Evolutionary conservation across 2,329 filamentous ascomycete species (phyloP).

Genomic region (Neobulgaria alba): DNA sequence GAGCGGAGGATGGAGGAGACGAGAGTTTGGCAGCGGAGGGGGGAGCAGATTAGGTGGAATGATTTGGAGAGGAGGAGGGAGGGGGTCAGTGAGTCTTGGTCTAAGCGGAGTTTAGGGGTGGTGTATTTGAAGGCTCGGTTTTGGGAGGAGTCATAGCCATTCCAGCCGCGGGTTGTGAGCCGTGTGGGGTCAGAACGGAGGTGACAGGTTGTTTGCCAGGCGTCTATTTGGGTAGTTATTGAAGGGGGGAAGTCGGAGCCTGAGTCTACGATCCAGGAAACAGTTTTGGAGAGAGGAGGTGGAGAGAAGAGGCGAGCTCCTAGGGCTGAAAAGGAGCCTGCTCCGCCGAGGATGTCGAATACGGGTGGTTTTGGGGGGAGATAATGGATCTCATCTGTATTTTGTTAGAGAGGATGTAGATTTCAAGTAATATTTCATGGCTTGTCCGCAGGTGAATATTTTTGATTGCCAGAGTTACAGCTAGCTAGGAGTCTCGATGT

Average conservation of each 20-base stretch:
- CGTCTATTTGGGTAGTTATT: slow-evolving; percentile 53
- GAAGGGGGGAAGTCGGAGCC: slow-evolving; percentile 76
- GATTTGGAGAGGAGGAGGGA: slow-evolving; percentile 61
- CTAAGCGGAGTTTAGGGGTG: slow-evolving; percentile 77
- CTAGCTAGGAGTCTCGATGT: no score
- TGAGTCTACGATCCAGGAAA: slow-evolving; percentile 88
- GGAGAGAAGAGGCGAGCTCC: slow-evolving; percentile 85
- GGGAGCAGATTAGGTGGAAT: slow-evolving; percentile 83
- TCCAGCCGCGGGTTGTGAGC: slow-evolving; percentile 85
- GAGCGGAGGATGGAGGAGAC: slow-evolving; percentile 60
- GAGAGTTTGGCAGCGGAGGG: slow-evolving; percentile 66
- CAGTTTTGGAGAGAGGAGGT: slow-evolving; percentile 47
- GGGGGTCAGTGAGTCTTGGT: slow-evolving; percentile 58
- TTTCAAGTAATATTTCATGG: background rate
- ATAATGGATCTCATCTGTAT: slow-evolving; percentile 82
- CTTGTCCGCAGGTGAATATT: no score
- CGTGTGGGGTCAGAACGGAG: slow-evolving; percentile 50
- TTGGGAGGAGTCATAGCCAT: slow-evolving; percentile 69
- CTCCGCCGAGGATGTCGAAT: slow-evolving; percentile 76
- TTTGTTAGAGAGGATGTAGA: slow-evolving; percentile 4
- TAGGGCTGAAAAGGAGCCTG: slow-evolving; percentile 76
- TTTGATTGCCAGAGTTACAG: no score
- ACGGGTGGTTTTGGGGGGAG: slow-evolving; percentile 59
- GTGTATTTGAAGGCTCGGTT: slow-evolving; percentile 74
- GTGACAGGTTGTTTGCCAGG: slow-evolving; percentile 69